Percentiles rank a stretch among this genome's conserved stretches.
phyloP scores from a whole-genome alignment of 768 basidiomycete species.

The Dioszegia hungarica region DNA sequence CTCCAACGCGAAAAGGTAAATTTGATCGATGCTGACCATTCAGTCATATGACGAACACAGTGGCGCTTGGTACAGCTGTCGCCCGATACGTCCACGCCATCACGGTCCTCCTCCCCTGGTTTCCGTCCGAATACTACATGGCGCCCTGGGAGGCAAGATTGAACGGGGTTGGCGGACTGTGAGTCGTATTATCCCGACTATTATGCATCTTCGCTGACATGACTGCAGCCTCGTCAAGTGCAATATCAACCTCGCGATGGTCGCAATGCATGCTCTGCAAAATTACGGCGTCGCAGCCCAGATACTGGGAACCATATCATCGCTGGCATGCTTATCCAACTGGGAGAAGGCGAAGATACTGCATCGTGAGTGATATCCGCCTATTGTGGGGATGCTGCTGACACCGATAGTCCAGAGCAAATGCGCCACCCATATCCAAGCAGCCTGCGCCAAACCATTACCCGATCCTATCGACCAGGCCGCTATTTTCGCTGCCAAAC shows the following conservation, averaged over 20 bases:
- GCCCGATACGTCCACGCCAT: not conserved
- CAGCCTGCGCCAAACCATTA: too few species aligned
- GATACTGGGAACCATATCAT: not conserved
- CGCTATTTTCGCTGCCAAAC: too few species aligned
- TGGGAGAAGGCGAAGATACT: not conserved
- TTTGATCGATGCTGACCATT: too few species aligned
- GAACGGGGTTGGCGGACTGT: not conserved
- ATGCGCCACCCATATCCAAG: not conserved
- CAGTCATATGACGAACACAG: too few species aligned
- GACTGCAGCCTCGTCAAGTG: not conserved
- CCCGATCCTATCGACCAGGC: too few species aligned
- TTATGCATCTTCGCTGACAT: too few species aligned
- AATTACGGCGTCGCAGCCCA: not conserved
- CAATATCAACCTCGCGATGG: conserved; percentile 5
- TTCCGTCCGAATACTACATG: conserved; percentile 4
- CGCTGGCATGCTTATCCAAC: not conserved
- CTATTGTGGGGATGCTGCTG: not conserved
- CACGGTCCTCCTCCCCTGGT: not conserved
- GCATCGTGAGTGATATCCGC: not conserved
- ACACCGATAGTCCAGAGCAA: not conserved
- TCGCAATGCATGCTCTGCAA: not conserved
- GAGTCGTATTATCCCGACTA: too few species aligned
- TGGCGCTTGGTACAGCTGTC: too few species aligned
- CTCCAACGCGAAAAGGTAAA: too few species aligned
- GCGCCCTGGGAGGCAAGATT: conserved; percentile 4